Evolutionary conservation across 73 alveolate genomes (phyloP).

Genomic region (Paramecium caudatum): DNA sequence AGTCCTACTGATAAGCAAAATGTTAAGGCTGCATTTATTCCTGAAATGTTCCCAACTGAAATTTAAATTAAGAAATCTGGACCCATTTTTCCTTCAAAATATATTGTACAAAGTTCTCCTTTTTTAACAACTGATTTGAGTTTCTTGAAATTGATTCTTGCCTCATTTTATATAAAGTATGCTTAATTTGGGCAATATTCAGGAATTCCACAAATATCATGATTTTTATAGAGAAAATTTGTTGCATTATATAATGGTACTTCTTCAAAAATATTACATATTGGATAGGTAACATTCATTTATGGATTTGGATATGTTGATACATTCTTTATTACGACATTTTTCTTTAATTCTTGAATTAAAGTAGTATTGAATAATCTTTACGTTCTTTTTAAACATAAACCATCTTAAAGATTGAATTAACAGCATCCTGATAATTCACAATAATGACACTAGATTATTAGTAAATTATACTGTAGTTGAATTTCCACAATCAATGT

Average conservation of each 20-base stretch:
- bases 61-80: constrained; percentile 20
- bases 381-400: not conserved
- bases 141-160: not conserved
- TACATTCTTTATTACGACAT: not conserved
- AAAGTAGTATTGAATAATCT: not conserved
- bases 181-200: constrained; percentile 32
- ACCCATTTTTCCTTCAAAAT: constrained; percentile 42
- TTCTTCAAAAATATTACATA: not conserved
- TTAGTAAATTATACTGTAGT: not conserved
- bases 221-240: constrained; percentile 26
- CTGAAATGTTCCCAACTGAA: not conserved
- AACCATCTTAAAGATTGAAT: not conserved
- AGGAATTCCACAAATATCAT: constrained; percentile 58
- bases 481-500: not conserved
- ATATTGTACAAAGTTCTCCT: constrained; percentile 53
- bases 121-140: not conserved
- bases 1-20: constrained; percentile 17
- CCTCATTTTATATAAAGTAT: not conserved
- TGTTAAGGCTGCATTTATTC: not conserved
- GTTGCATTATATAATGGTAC: constrained; percentile 54
- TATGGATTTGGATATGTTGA: constrained; percentile 2
- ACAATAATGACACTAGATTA: constrained; percentile 35
- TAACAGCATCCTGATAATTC: not conserved
- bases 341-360: not conserved
- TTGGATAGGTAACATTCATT: constrained; percentile 29